phyloP scores from a whole-genome alignment of 345 rosid genomes.

The Balakata baccata region DNA sequence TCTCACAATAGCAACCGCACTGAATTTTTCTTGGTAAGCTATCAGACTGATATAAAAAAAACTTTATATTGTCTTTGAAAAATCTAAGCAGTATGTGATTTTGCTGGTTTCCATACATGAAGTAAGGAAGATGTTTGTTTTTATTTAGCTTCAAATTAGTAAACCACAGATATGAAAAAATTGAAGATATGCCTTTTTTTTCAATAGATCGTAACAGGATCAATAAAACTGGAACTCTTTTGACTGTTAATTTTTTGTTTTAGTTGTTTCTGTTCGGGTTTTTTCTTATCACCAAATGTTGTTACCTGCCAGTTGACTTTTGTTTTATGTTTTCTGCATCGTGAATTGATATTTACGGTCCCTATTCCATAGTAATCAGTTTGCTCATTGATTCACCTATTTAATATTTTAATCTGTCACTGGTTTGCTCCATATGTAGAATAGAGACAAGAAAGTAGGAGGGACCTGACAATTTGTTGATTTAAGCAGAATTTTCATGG shows the following conservation, averaged over 20 bases:
- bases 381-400: not conserved
- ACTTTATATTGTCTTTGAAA: not conserved
- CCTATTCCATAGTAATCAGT: not conserved
- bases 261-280: not conserved
- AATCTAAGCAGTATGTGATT: constrained; percentile 7
- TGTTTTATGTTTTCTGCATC: too few relatives aligned
- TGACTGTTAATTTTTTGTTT: not conserved
- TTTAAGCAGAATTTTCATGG: not conserved
- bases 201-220: not conserved
- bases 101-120: not conserved
- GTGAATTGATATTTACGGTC: not conserved
- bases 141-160: not conserved
- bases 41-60: not conserved
- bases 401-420: not conserved
- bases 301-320: not conserved
- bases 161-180: not conserved
- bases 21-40: not conserved
- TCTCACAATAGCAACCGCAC: not conserved
- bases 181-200: not conserved
- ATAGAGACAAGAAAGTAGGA: not conserved
- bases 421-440: not conserved
- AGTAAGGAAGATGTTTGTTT: not conserved
- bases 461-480: not conserved
- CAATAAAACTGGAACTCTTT: not conserved
- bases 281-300: not conserved